Base-by-base conservation (phyloP, 1,284 basidiomycete species). In the Pseudozyma pruni region DNA sequence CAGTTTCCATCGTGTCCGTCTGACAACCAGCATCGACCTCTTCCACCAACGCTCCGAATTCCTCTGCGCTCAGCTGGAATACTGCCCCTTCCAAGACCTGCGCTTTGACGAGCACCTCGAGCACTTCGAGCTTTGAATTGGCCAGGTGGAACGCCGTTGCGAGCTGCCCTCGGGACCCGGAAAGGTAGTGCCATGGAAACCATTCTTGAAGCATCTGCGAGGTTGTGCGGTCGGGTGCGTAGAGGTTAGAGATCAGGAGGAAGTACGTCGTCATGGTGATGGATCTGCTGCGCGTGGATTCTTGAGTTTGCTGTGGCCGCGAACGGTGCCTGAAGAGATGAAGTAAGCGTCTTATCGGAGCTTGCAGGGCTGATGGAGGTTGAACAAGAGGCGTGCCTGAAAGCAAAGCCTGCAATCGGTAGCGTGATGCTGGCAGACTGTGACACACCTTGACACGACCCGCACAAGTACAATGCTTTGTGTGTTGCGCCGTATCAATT, bases 101-200 rank as follows among this genome's bases (percentile, higher is more conserved):
- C 31, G 46, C 57, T 14, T 54, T 48, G 9, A 60, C 19, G 3
- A 60, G 6, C 7, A 34, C 46, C 8, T 48, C 46, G 2, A 60
- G 27, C 22, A 54, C 58, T 10, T 53, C 45, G 2, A 9, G 19
- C 6, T 42, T 17, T 1, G 25, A 38, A 3, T 22, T 19, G n/a
- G 45, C 37, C 1, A 48, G n/a, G 9, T 9, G 23, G 23, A 54
- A 60, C 2, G 29, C 58, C 3, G 40, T 48, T 1, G 46, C 51
- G 19, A 16, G 23, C 27, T 31, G 11, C 5, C 11, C 7, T 10
- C 1, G 4, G 11, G 5, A 4, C 9, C 17, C 33, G 32, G 37
- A 34, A 7, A 49, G 17, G 32, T 44, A 54, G 51, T 61, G 41
- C 4, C 49, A 19, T 2, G 58, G 42, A 22, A 61, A 61, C 58